Evolutionary conservation across 129 eudicot genomes (phyloP).

Genomic region (Tagetes patula): DNA sequence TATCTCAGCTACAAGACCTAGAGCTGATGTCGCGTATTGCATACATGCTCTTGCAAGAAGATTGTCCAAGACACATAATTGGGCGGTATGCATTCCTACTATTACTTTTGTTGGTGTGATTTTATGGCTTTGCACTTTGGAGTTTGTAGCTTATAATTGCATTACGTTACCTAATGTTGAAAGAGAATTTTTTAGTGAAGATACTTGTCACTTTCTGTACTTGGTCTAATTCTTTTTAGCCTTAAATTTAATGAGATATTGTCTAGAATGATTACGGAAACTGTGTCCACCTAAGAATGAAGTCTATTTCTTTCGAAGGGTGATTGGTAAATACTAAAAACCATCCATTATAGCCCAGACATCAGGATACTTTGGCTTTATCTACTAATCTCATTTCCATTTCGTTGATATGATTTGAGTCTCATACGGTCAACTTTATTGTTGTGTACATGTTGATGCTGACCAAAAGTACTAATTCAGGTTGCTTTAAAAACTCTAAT

Average conservation of each 20-base stretch:
- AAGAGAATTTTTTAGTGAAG: constrained; percentile 7
- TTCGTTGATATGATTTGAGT: constrained; percentile 10
- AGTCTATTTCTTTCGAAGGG: background rate
- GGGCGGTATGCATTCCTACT: constrained; percentile 72
- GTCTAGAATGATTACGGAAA: background rate
- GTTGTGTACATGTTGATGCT: constrained; percentile 20
- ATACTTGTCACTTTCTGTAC: background rate
- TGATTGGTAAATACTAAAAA: constrained; percentile 3
- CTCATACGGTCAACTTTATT: constrained; percentile 16
- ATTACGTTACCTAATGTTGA: background rate
- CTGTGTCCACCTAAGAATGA: background rate
- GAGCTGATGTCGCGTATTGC: constrained; percentile 98
- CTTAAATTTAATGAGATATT: constrained; percentile 1
- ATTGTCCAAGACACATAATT: constrained; percentile 84
- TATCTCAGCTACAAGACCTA: constrained; percentile 87
- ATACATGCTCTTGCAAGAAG: constrained; percentile 98
- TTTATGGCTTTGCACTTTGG: constrained; percentile 6
- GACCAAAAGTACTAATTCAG: constrained; percentile 37
- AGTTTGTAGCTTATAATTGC: background rate
- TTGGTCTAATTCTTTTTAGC: constrained; percentile 9
- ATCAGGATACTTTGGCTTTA: constrained; percentile 16
- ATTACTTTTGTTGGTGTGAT: constrained; percentile 17
- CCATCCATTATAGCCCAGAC: constrained; percentile 13
- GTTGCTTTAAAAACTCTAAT: constrained; percentile 76
- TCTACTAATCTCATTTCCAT: background rate